These are phyloP conservation scores for Falciphora oryzae DNA, from an alignment of 2,329 filamentous ascomycete species.

Conservation along the genomic window DNA sequence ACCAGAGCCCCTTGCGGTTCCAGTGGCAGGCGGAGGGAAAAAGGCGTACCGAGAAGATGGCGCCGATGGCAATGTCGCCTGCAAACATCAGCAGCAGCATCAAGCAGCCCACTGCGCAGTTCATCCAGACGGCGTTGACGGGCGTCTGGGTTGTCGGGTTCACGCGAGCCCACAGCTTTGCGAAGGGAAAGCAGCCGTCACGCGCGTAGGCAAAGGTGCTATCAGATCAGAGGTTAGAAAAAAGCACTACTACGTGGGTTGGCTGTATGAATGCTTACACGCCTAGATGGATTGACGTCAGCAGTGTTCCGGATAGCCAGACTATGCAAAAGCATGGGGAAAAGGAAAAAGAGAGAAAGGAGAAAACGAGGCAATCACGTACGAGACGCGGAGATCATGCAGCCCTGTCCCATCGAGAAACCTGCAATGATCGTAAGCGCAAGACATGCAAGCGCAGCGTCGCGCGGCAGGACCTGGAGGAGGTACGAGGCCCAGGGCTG, in stretches of 20 bases:
- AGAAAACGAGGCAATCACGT: slow-evolving; percentile 52
- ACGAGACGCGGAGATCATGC: slow-evolving; percentile 59
- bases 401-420: slow-evolving; percentile 61
- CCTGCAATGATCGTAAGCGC: slow-evolving; percentile 62
- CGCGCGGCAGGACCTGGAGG: slow-evolving; percentile 54
- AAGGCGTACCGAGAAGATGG: slow-evolving; percentile 48
- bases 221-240: too few species aligned
- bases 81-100: slow-evolving; percentile 50
- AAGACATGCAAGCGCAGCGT: slow-evolving; percentile 66
- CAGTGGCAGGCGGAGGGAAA: not conserved
- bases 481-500: slow-evolving; percentile 55
- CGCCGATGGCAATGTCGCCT: slow-evolving; percentile 56
- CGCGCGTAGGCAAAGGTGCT: slow-evolving; percentile 57
- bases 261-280: slow-evolving; percentile 55
- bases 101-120: slow-evolving; percentile 46
- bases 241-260: slow-evolving; percentile 42
- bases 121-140: slow-evolving; percentile 49
- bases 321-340: slow-evolving; percentile 44
- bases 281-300: slow-evolving; percentile 42
- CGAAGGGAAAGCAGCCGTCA: slow-evolving; percentile 52
- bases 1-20: too few species aligned
- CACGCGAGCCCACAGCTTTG: slow-evolving; percentile 48
- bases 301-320: slow-evolving; percentile 26
- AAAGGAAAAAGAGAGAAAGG: slow-evolving; percentile 65
- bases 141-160: slow-evolving; percentile 43